Evolutionary conservation across 345 rosid species (phyloP).

Genomic region (Rhizophora apiculata): DNA sequence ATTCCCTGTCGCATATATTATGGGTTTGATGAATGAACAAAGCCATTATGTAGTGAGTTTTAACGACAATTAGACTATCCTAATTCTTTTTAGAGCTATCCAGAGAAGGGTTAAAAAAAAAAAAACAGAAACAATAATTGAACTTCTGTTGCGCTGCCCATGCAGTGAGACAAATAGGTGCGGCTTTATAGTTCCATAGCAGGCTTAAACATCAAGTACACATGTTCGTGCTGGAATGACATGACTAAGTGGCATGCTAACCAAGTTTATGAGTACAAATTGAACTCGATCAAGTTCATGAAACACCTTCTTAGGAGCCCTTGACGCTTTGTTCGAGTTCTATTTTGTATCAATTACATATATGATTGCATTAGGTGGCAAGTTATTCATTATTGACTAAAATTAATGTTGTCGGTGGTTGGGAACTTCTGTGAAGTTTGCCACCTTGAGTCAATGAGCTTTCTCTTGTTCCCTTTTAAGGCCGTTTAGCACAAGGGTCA

Average conservation of each 20-base stretch:
- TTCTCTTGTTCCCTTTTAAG: slow-evolving; percentile 33
- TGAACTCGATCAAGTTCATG: slow-evolving; percentile 1
- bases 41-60: slow-evolving; percentile 44
- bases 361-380: slow-evolving; percentile 15
- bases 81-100: too few relatives aligned
- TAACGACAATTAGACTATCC: slow-evolving; percentile 37
- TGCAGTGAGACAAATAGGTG: slow-evolving; percentile 2
- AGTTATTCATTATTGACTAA: slow-evolving; percentile 29
- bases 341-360: background rate
- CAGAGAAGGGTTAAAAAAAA: too few relatives aligned
- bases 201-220: too few relatives aligned
- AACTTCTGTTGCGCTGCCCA: too few relatives aligned
- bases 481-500: slow-evolving; percentile 33
- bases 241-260: slow-evolving; percentile 32
- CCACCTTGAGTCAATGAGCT: slow-evolving; percentile 4
- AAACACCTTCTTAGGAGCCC: slow-evolving; percentile 7
- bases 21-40: slow-evolving; percentile 8
- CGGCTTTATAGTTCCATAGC: background rate
- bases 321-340: background rate
- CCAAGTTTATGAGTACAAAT: too few relatives aligned
- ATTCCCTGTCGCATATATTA: too few relatives aligned
- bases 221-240: slow-evolving; percentile 8
- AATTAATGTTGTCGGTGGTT: slow-evolving; percentile 29
- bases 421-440: slow-evolving; percentile 16
- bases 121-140: too few relatives aligned